Base-by-base conservation (phyloP, 257 asterid species). In the Solanum medicagineum region DNA sequence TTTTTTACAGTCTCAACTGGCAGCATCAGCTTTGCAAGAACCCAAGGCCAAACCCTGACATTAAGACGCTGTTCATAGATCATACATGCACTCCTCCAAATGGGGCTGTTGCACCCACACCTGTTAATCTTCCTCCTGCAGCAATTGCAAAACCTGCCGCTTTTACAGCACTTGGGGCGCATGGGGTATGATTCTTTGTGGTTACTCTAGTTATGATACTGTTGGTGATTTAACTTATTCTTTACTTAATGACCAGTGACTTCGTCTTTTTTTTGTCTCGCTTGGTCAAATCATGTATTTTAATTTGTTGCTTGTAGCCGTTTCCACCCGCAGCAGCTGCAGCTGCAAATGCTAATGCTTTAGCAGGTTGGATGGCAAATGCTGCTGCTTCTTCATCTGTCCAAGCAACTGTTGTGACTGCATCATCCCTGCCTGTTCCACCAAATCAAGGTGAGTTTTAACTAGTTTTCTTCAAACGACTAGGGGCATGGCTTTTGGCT, bases 291-390 rank as follows among this genome's bases (percentile, higher is more conserved):
- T 77, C 83, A 84, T 26, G 9, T 51, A 56, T 45, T 73, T 56
- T 51, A 62, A 12, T 85, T 20, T 90, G 74, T 79, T 85, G 49
- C 86, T 87, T 86, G 91, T 91, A 96, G 99, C 94, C 97, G 56
- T 96, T 96, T 83, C 99, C 98, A 81, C 96, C 98, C 69, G 85
- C 92, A 45, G 93, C 98, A 62, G 95, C 94, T 2, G 90, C 94
- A 15, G 91, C 94, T 42, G 95, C 98, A 84, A 95, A 90, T 91
- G 98, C 99, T 83, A 95, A 90, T 88, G 98, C 96, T 86, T 90
- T 96, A 86, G 98, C 98, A 59, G 97, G 99, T 79, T 96, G 99
- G 99, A 96, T 95, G 99, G 95, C 93, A 77, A 96, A 92, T 87
- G 98, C 98, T 70, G 92, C 97, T 91, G 99, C 95, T 83, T 91